These are phyloP conservation scores for Panellus pusillus DNA, from an alignment of 768 basidiomycete genomes.

Conservation along the genomic window DNA sequence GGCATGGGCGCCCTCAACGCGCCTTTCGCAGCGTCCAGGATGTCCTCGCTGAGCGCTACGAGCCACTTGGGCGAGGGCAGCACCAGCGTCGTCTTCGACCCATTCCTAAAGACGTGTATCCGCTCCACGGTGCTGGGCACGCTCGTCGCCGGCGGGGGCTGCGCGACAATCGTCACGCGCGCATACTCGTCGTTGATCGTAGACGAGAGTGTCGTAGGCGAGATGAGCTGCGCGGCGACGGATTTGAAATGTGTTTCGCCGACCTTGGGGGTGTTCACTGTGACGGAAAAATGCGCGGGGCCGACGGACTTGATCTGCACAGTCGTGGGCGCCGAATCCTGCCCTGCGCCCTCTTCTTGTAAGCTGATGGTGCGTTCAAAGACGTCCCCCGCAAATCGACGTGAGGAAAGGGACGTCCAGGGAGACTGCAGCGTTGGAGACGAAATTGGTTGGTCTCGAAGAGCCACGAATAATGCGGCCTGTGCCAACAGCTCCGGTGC, in stretches of 20 bases:
- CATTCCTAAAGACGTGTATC: slow-evolving; percentile 70
- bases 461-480: slow-evolving; percentile 72
- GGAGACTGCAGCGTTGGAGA: slow-evolving; percentile 43
- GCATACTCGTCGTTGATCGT: slow-evolving; percentile 51
- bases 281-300: slow-evolving; percentile 53
- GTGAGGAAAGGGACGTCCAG: slow-evolving; percentile 69
- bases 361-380: slow-evolving; percentile 63
- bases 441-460: slow-evolving; percentile 54
- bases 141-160: slow-evolving; percentile 56
- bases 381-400: slow-evolving; percentile 76
- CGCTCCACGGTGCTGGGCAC: slow-evolving; percentile 65
- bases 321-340: slow-evolving; percentile 36
- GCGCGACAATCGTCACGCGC: slow-evolving; percentile 74
- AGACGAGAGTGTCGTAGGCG: slow-evolving; percentile 52
- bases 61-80: slow-evolving; percentile 74
- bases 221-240: slow-evolving; percentile 56
- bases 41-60: slow-evolving; percentile 61
- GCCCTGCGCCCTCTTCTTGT: slow-evolving; percentile 52
- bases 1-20: slow-evolving; percentile 86
- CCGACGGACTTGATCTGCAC: slow-evolving; percentile 40
- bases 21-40: slow-evolving; percentile 55
- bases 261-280: slow-evolving; percentile 37
- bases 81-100: slow-evolving; percentile 63
- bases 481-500: slow-evolving; percentile 69
- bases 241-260: slow-evolving; percentile 41